phyloP scores from a whole-genome alignment of 2,329 filamentous ascomycete species.

The Fusarium dlaminii region DNA sequence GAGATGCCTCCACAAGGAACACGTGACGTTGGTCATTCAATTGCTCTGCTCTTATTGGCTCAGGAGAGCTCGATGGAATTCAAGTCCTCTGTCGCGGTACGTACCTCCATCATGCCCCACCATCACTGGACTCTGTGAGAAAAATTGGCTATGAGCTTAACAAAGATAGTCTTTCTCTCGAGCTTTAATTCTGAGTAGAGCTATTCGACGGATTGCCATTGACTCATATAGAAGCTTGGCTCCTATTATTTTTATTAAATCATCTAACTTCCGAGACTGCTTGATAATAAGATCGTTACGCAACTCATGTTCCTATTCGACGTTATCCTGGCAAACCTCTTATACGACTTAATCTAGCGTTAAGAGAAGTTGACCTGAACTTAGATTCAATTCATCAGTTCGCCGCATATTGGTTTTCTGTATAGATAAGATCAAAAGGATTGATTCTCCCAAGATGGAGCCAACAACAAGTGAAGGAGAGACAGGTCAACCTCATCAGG shows the following conservation, averaged over 20 bases:
- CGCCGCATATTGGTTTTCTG: not conserved
- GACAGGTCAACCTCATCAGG: not conserved
- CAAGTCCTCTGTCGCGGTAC: constrained; percentile 16
- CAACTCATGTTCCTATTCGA: not conserved
- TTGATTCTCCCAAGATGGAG: not conserved
- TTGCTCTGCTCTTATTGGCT: constrained; percentile 47
- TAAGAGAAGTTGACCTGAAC: not conserved
- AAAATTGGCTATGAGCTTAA: constrained; percentile 28
- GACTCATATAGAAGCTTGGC: not conserved
- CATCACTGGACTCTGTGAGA: constrained; percentile 22
- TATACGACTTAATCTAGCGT: not conserved
- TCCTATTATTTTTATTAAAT: accelerated
- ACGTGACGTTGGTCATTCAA: constrained; percentile 52
- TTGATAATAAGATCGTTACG: not conserved
- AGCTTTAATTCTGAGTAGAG: not conserved
- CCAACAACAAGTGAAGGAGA: not conserved
- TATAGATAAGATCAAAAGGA: not conserved
- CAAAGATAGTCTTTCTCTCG: not conserved
- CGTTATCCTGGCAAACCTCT: not conserved
- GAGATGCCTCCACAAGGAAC: constrained; percentile 36
- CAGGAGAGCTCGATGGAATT: constrained; percentile 6
- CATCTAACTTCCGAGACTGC: accelerated
- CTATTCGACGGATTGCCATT: not conserved
- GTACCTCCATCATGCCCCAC: constrained; percentile 32
- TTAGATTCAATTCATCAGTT: not conserved